Evolutionary conservation across 495 filamentous ascomycete genomes (phyloP).

Genomic region (Aspergillus sparsus): DNA sequence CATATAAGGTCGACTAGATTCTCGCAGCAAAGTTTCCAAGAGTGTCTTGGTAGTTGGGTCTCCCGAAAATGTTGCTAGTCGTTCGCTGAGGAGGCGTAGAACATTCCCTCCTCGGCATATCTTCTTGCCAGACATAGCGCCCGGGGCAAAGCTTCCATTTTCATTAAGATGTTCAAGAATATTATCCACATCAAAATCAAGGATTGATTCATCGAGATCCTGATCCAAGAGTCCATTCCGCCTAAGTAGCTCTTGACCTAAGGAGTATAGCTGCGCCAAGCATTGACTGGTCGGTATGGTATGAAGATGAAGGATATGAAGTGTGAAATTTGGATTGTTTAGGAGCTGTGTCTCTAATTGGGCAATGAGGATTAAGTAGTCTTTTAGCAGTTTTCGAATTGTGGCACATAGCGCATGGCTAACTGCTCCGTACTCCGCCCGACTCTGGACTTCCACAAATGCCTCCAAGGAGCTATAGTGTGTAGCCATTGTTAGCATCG

Average conservation of each 20-base stretch:
- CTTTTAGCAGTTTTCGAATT: slow-evolving; percentile 85
- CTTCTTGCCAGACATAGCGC: slow-evolving; percentile 81
- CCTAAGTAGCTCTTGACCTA: slow-evolving; percentile 84
- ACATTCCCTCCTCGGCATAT: slow-evolving; percentile 94
- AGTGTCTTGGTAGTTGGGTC: slow-evolving; percentile 83
- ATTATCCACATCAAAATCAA: slow-evolving; percentile 83
- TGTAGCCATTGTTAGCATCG: slow-evolving; percentile 94
- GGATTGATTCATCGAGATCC: slow-evolving; percentile 78
- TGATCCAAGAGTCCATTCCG: slow-evolving; percentile 86
- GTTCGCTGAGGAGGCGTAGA: slow-evolving; percentile 77
- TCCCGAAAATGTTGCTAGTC: slow-evolving; percentile 84
- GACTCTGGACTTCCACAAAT: slow-evolving; percentile 90
- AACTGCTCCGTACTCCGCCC: slow-evolving; percentile 92
- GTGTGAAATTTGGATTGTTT: slow-evolving; percentile 80
- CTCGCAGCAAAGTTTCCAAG: slow-evolving; percentile 76
- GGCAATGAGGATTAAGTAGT: slow-evolving; percentile 88
- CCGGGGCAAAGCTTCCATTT: slow-evolving; percentile 72
- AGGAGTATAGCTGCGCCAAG: slow-evolving; percentile 80
- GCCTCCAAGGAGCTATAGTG: slow-evolving; percentile 88
- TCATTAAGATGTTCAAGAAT: slow-evolving; percentile 79
- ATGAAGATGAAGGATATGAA: slow-evolving; percentile 90
- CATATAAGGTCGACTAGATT: slow-evolving; percentile 95
- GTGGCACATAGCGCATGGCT: slow-evolving; percentile 94
- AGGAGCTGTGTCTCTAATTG: slow-evolving; percentile 91
- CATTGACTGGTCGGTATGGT: slow-evolving; percentile 87